These are phyloP conservation scores for Celoporthe dispersa DNA, from an alignment of 2,329 filamentous ascomycete genomes.

Conservation along the genomic window DNA sequence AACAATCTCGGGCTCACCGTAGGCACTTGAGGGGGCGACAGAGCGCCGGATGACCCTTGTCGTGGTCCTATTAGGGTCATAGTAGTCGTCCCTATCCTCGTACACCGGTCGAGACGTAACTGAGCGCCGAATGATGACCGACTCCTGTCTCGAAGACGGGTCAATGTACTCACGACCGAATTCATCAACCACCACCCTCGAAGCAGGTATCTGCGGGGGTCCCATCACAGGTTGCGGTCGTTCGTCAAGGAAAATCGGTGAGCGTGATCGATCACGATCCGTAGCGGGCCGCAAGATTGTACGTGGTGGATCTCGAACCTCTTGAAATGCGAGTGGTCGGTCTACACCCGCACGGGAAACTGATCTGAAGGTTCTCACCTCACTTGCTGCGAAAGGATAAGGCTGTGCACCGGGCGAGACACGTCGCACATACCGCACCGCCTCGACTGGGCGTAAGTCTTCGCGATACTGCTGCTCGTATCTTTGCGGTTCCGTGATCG, in stretches of 20 bases:
- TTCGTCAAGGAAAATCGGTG: conserved; percentile 50
- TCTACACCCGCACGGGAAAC: conserved; percentile 49
- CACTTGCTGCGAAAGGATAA: conserved; percentile 43
- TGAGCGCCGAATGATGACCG: conserved; percentile 53
- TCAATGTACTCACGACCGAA: conserved; percentile 80
- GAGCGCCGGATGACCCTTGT: conserved; percentile 49
- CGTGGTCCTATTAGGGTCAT: conserved; percentile 29
- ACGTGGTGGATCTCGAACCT: conserved; percentile 47
- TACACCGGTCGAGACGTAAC: conserved; percentile 47
- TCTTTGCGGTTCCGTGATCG: conserved; percentile 34
- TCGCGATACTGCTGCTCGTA: conserved; percentile 43
- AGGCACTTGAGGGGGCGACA: conserved; percentile 49
- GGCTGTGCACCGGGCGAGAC: conserved; percentile 44
- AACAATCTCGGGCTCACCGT: conserved; percentile 58
- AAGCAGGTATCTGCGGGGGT: conserved; percentile 56
- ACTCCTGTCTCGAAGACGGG: conserved; percentile 45
- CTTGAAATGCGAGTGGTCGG: conserved; percentile 48
- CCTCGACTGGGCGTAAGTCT: conserved; percentile 37
- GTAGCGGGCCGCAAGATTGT: conserved; percentile 54
- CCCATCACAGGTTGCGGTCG: conserved; percentile 52
- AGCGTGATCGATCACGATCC: conserved; percentile 54
- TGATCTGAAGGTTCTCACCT: conserved; percentile 45
- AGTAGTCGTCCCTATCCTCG: conserved; percentile 37
- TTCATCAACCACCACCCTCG: conserved; percentile 79
- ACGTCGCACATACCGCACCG: conserved; percentile 43